Evolutionary conservation across 129 eudicot genomes (phyloP).

Genomic region (Artemisia annua): DNA sequence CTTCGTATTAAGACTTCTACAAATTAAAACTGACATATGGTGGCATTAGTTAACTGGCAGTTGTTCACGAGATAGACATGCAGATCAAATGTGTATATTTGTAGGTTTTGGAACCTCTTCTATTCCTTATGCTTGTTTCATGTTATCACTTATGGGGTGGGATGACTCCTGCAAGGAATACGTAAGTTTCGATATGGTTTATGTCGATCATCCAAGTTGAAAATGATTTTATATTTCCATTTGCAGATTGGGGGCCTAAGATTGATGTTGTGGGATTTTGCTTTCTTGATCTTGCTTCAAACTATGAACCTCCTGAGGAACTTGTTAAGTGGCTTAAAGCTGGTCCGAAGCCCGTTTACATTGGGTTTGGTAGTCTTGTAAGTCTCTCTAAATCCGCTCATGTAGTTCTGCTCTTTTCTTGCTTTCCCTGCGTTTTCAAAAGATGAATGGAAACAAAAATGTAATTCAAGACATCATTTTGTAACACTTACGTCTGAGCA

Average conservation of each 20-base stretch:
- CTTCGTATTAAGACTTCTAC: constrained; percentile 11
- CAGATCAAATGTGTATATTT: constrained; percentile 10
- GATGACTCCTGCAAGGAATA: constrained; percentile 19
- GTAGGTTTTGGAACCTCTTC: constrained; percentile 22
- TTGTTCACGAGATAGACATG: constrained; percentile 10
- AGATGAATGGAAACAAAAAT: background rate
- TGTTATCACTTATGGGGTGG: constrained; percentile 21
- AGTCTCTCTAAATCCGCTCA: constrained; percentile 36
- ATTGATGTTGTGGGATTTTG: constrained; percentile 97
- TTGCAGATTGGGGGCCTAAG: constrained; percentile 98
- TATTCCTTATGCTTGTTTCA: constrained; percentile 25
- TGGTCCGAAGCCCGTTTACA: constrained; percentile 93
- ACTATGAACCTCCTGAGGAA: constrained; percentile 78
- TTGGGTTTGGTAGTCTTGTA: constrained; percentile 98
- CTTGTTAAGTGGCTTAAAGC: constrained; percentile 89
- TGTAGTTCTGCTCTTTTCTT: constrained; percentile 20
- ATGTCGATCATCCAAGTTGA: background rate
- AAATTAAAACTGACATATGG: background rate
- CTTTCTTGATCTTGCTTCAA: constrained; percentile 97
- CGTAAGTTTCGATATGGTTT: constrained; percentile 4
- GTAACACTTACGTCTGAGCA: background rate
- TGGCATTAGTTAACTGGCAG: constrained; percentile 1
- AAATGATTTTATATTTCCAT: constrained; percentile 18
- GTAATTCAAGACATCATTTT: background rate
- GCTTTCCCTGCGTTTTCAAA: background rate